Base-by-base conservation (phyloP, 1,284 basidiomycete genomes). In the Malassezia sp. region DNA sequence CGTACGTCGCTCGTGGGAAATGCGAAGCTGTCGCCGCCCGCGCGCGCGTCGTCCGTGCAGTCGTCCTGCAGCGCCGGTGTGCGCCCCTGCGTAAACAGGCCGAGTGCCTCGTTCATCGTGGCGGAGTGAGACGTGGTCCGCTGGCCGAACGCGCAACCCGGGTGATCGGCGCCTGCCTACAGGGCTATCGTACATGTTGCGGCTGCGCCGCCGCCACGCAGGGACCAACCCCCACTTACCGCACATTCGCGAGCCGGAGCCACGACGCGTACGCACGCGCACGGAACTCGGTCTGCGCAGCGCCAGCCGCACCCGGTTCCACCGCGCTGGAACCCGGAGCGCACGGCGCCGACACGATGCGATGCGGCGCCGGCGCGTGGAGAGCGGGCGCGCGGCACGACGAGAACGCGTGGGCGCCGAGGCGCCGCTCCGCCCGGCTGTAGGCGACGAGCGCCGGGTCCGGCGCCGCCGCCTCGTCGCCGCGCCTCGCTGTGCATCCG, bases 91-190 rank as follows among this genome's bases (percentile, higher is more conserved):
- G 40, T 22, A 20, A 49, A 36, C 46, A 33, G 14, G 12, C 28
- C 14, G 29, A 49, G 17, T 10, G 43, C 32, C 26, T 34, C n/a
- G 27, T 49, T 32, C 47, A 49, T 49, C 9, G 45, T 30, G 14
- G 35, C 21, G 10, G 15, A 18, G 21, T 28, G 22, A 20, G n/a
- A 31, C 12, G 24, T 31, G 29, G 8, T 18, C 22, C 15, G 8
- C 35, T 8, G 15, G 10, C 20, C n/a, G n/a, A 32, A 32, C 45
- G 29, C 45, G 45, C 45, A 41, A 48, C 39, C 45, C 26, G 21
- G n/a, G 45, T 28, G 40, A 49, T 49, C 46, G 34, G 17, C 18
- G 4, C 5, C 14, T 15, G 21, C 42, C 32, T 44, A 44, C 30
- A 36, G 34, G 40, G 40, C 21, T n/a, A 38, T 18, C 32, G 17